phyloP scores from a whole-genome alignment of 2,329 filamentous ascomycete species.

The Fusarium metavorans region DNA sequence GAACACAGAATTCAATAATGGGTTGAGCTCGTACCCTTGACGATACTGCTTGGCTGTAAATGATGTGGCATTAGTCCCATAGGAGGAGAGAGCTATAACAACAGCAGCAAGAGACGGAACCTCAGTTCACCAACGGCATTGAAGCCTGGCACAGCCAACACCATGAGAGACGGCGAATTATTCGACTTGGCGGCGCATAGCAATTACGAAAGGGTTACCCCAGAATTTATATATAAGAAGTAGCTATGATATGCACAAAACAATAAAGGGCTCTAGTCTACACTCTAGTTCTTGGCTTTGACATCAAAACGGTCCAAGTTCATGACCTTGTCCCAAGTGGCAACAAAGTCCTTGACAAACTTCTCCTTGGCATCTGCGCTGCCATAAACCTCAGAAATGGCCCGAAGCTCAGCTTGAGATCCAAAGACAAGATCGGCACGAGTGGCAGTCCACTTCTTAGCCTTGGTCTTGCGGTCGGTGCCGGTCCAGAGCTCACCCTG shows the following conservation, averaged over 20 bases:
- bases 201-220: not conserved
- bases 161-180: not conserved
- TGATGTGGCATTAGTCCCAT: not conserved
- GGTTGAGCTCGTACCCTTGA: not conserved
- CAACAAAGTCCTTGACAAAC: slow-evolving; percentile 78
- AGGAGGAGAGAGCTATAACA: not conserved
- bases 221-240: not conserved
- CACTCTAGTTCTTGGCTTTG: not conserved
- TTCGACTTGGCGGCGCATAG: not conserved
- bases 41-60: not conserved
- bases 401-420: slow-evolving; percentile 79
- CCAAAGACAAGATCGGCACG: slow-evolving; percentile 79
- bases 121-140: not conserved
- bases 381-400: slow-evolving; percentile 77
- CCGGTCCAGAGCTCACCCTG: slow-evolving; percentile 72
- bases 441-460: slow-evolving; percentile 76
- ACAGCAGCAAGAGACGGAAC: not conserved
- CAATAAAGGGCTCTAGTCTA: not conserved
- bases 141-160: not conserved
- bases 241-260: not conserved
- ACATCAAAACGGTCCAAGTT: slow-evolving; percentile 78
- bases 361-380: slow-evolving; percentile 69
- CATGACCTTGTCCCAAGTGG: slow-evolving; percentile 81
- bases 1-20: not conserved
- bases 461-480: slow-evolving; percentile 72